Percentiles rank a stretch among this genome's conserved stretches.
Conservation (phyloP, 352 stramenopile species). For the Pythium apleroticum region DNA sequence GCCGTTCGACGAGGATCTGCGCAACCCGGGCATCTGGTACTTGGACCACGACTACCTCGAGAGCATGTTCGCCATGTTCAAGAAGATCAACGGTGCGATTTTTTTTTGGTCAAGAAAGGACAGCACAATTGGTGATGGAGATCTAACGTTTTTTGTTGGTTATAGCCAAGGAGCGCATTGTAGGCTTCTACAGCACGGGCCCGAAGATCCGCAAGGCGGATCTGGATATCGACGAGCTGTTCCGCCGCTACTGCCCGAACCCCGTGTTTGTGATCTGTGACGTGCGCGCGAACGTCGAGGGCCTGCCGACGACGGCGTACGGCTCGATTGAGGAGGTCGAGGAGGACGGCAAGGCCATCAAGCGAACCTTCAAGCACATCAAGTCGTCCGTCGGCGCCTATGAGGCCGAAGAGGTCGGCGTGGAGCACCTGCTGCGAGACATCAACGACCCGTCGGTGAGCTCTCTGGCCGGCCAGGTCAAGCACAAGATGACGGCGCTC, state of each 20-base stretch:
- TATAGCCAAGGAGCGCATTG: constrained; percentile 96
- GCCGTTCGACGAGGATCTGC: constrained; percentile 98
- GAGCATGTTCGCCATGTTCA: constrained; percentile 97
- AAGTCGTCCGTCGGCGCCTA: constrained; percentile 95
- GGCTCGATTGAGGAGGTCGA: constrained; percentile 97
- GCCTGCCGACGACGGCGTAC: constrained; percentile 98
- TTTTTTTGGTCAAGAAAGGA: background rate
- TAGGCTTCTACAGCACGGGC: constrained; percentile 99
- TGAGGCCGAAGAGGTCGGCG: constrained; percentile 95
- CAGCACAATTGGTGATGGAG: background rate
- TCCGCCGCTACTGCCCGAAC: constrained; percentile 93
- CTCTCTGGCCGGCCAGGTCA: constrained; percentile 97
- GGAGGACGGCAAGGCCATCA: constrained; percentile 94
- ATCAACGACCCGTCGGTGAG: constrained; percentile 99
- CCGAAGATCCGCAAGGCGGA: constrained; percentile 96
- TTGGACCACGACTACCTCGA: constrained; percentile 99
- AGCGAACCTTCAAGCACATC: constrained; percentile 98
- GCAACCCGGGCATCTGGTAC: constrained; percentile 98
- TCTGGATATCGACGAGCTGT: constrained; percentile 94
- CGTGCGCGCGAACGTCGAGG: constrained; percentile 93
- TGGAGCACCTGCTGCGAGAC: constrained; percentile 98
- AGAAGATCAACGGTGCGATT: constrained; percentile 88
- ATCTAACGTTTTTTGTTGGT: too few relatives aligned
- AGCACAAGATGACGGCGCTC: constrained; percentile 98
- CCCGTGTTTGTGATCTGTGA: constrained; percentile 99